Base-by-base conservation (phyloP, 345 rosid species). In the Lagerstroemia speciosa region DNA sequence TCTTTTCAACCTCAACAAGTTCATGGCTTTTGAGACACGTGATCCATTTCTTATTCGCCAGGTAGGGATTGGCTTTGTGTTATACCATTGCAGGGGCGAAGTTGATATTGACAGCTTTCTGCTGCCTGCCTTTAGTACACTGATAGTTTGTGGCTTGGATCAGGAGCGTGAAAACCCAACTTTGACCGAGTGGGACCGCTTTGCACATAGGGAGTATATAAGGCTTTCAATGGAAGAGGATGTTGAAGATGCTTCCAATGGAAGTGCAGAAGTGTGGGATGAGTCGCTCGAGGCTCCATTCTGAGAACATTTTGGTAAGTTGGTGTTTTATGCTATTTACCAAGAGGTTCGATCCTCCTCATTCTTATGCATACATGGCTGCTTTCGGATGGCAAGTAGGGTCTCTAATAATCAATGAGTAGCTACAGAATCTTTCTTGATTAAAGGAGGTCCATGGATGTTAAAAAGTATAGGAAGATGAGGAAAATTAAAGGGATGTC, bases 1-100 rank as follows among this genome's bases (percentile, higher is more conserved):
- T 68, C 95, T 92, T 74, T 92, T 90, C 80, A 92, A 90, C 79
- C 91, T 90, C 38, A 82, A 85, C 58, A 92, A 92, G 74, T 90
- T 90, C 74, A 78, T 88, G 84, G 89, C 92, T 36, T 88, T 87
- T 67, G 98, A 92, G 80, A 84, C 89, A 4, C 93, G 91, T 67
- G 95, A 88, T 75, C 93, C 91, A 40, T 85, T 85, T 70, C 85
- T 84, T 43, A 84, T 86, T 79, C 91, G 89, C 58, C 91, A 85
- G 97, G 98, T 90, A 71, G 50, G 26, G 38, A 38, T 38, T 55
- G 46, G 32, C 40, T 38, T 33, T 38, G 26, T 37, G 17, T 32
- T 8, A 8, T 50, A 50, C 22, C 26, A 14, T 50, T 50, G 12
- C 3, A 0, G n/a, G 19, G 2, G 26, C 16, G 3, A 22, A 34